phyloP scores from a whole-genome alignment of 176 grass and related monocot species.

The Stipa capillata region DNA sequence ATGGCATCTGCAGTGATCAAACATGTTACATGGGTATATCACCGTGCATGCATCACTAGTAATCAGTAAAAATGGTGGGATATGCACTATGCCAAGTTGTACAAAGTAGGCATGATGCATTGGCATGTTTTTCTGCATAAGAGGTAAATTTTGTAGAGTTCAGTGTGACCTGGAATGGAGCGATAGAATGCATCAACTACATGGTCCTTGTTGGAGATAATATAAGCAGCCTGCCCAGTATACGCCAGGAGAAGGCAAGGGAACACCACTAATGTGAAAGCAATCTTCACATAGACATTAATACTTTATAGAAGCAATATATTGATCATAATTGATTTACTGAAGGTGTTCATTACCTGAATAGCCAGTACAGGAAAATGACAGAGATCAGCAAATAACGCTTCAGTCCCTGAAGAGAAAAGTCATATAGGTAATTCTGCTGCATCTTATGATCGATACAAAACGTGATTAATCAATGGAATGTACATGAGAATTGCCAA shows the following conservation, averaged over 20 bases:
- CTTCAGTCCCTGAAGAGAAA: slow-evolving; percentile 68
- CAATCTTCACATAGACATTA: slow-evolving; percentile 45
- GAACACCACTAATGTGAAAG: slow-evolving; percentile 71
- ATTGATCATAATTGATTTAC: neutral
- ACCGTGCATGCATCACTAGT: slow-evolving; percentile 3
- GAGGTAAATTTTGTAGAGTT: neutral
- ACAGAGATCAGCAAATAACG: slow-evolving; percentile 89
- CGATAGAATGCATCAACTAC: slow-evolving; percentile 66
- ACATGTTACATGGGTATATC: slow-evolving; percentile 7
- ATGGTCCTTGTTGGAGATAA: slow-evolving; percentile 49
- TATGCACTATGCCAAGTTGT: slow-evolving; percentile 8
- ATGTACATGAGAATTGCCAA: neutral
- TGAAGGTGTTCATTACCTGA: slow-evolving; percentile 42
- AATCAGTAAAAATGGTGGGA: neutral
- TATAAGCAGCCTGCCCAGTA: slow-evolving; percentile 81
- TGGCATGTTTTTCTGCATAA: neutral
- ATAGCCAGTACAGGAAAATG: slow-evolving; percentile 80
- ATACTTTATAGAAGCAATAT: slow-evolving; percentile 11
- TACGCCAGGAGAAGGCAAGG: slow-evolving; percentile 88
- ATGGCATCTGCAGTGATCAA: slow-evolving; percentile 45
- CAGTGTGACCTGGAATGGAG: slow-evolving; percentile 72
- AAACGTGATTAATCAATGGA: slow-evolving; percentile 4
- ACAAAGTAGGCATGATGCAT: neutral
- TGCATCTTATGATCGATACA: neutral
- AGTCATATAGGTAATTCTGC: slow-evolving; percentile 16